Evolutionary conservation across 2,329 filamentous ascomycete species (phyloP).

Genomic region (Annulohypoxylon truncatum): DNA sequence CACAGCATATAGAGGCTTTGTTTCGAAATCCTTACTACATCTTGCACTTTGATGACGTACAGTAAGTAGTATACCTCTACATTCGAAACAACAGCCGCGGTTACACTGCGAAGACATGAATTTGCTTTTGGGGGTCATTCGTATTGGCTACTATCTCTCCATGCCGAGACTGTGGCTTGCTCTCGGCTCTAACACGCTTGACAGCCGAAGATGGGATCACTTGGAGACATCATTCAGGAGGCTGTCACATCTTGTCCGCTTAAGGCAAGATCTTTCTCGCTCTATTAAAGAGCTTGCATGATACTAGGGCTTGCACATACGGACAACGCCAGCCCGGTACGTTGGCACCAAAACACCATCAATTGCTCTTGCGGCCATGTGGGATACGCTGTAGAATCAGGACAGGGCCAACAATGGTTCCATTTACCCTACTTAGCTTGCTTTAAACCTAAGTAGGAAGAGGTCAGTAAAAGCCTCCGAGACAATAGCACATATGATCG

Average conservation of each 20-base stretch:
- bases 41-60: constrained; percentile 22
- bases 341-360: neutral
- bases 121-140: constrained; percentile 2
- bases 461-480: constrained; percentile 34
- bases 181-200: constrained; percentile 5
- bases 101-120: neutral
- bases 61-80: constrained; percentile 9
- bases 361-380: constrained; percentile 14
- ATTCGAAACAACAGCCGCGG: constrained; percentile 12
- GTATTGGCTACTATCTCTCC: constrained; percentile 13
- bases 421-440: constrained; percentile 30
- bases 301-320: constrained; percentile 15
- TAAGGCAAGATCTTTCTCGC: constrained; percentile 9
- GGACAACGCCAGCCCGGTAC: constrained; percentile 25
- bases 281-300: constrained; percentile 29
- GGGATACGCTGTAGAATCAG: constrained; percentile 26
- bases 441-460: constrained; percentile 32
- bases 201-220: constrained; percentile 13
- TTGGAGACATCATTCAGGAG: constrained; percentile 24
- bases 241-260: constrained; percentile 15
- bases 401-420: constrained; percentile 24
- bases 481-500: constrained; percentile 32
- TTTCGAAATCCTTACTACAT: constrained; percentile 23
- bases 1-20: constrained; percentile 28
- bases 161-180: constrained; percentile 23